Evolutionary conservation across 495 filamentous ascomycete genomes (phyloP).

Genomic region (Lepraria neglecta): DNA sequence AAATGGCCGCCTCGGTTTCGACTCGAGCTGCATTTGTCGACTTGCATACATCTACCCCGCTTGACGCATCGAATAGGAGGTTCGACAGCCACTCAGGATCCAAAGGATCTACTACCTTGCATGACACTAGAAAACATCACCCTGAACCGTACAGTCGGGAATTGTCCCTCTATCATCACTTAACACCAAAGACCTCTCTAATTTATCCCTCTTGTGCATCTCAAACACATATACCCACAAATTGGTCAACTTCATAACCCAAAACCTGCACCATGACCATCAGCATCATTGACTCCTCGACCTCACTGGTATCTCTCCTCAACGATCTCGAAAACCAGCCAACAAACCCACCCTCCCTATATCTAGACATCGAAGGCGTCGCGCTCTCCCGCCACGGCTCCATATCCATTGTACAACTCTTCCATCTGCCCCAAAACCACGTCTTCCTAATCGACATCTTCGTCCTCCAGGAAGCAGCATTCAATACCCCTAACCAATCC

Average conservation of each 20-base stretch:
- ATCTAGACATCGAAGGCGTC: constrained; percentile 52
- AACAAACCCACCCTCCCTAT: constrained; percentile 39
- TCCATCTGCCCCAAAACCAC: constrained; percentile 29
- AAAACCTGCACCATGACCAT: constrained; percentile 4
- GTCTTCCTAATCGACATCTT: constrained; percentile 49
- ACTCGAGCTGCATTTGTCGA: background rate
- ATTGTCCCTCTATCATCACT: background rate
- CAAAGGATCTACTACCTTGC: no score
- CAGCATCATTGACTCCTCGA: constrained; percentile 15
- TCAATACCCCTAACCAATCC: constrained; percentile 32
- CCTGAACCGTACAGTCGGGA: background rate
- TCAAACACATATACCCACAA: background rate
- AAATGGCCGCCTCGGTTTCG: no score
- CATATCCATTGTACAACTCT: constrained; percentile 46
- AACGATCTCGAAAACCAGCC: constrained; percentile 25
- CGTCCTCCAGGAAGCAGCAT: constrained; percentile 39
- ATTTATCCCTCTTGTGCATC: background rate
- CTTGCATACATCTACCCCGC: background rate
- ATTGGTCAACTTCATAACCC: background rate
- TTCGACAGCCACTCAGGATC: no score
- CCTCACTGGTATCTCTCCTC: constrained; percentile 14
- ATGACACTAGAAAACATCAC: background rate
- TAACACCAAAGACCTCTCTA: background rate
- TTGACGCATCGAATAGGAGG: no score
- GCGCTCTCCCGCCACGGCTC: constrained; percentile 43